Percentiles rank a stretch among this genome's conserved stretches.
Conservation (phyloP, 2,329 filamentous ascomycete species). For the Kalaharituber pfeilii region DNA sequence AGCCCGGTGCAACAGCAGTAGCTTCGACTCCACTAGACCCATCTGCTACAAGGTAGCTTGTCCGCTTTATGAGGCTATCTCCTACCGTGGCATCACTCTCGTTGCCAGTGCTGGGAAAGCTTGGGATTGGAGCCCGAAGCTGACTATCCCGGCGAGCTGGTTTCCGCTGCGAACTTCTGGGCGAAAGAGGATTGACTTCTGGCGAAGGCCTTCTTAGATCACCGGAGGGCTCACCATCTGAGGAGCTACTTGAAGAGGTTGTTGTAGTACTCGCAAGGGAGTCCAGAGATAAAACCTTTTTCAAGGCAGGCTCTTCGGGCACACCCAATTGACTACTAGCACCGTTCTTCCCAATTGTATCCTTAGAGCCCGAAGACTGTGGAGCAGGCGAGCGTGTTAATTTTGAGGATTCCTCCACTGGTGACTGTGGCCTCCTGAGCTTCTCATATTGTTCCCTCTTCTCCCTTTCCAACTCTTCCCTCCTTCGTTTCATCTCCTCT, state of each 20-base stretch:
- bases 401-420: neutral
- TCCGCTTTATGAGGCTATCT: neutral
- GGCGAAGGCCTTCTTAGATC: neutral
- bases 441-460: neutral
- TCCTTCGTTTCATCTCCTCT: neutral
- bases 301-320: neutral
- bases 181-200: neutral
- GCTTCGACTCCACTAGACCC: neutral
- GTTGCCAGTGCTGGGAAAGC: neutral
- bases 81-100: neutral
- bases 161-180: neutral
- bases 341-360: neutral
- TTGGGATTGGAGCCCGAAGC: neutral
- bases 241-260: neutral
- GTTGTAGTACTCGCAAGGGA: neutral
- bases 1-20: neutral
- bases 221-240: neutral
- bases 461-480: neutral
- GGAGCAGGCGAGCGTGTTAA: neutral
- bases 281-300: neutral
- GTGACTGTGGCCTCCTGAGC: neutral
- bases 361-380: neutral
- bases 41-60: neutral
- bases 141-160: neutral
- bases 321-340: neutral